Evolutionary conservation across 305 asterid genomes (phyloP), one percentile per base, ranked within the genome.

Genomic region (Salvia sclarea): DNA sequence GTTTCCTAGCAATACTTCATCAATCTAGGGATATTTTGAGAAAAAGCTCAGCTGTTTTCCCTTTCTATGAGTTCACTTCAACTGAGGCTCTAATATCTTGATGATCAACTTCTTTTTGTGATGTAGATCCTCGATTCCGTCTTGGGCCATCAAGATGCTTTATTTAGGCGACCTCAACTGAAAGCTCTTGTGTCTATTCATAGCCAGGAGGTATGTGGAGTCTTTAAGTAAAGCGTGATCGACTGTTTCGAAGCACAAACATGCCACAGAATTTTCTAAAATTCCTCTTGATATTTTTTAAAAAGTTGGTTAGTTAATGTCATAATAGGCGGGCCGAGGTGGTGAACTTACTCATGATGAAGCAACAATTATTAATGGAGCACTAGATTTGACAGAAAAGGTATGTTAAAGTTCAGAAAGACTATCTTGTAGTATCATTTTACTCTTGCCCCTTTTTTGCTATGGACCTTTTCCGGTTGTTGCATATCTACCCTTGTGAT

Each of bases 381-480:
- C 98, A 61, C 85, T 94, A 66, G 99, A 94, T 85, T 83, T 94
- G 88, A 87, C 99, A n/a, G 86, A 78, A 76, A 94, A 94, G 96
- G 98, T 88, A 53, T 37, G 77, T 64, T 58, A 59, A 30, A 41
- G 70, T 24, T 60, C 66, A 64, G 67, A 61, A 61, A 61, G 49
- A 67, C 66, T 53, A 54, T 41, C 63, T 13, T 16, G 55, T 16
- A 21, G 55, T 16, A 21, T 22, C 43, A 45, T 35, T 24, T 41
- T 28, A 44, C 56, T 43, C 28, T 9, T 30, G 57, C 2, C 5
- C 33, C 33, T 28, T 43, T 38, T 10, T 16, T 49, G 10, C 14
- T 40, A 8, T 71, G 52, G n/a, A 10, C 22, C 4, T 2, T 5
- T 16, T 20, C 55, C n/a, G n/a, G 22, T 5, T 10, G 10, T 16